Base-by-base conservation (phyloP, 768 basidiomycete genomes). In the Royoungia palumana region DNA sequence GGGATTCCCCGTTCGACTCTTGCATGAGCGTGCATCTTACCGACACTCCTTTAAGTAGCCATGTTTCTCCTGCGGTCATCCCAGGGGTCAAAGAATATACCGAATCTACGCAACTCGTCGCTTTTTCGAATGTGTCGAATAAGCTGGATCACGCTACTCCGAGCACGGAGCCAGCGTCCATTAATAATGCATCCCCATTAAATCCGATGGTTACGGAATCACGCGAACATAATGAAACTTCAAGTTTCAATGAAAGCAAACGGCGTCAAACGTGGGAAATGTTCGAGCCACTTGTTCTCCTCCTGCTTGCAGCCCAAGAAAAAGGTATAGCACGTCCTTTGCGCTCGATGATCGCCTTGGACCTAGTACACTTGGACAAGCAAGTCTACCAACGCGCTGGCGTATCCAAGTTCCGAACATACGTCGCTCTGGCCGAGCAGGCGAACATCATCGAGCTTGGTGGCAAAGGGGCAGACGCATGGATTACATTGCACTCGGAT, bases 291-390 rank as follows among this genome's bases (percentile, higher is more conserved):
- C 58, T 68, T 43, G 54, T 68, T 24, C 34, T 55, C 12, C 37
- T 45, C 46, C 44, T 68, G 27, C 44, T 66, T 16, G 54, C 49
- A 28, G 57, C 53, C 20, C 62, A 56, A 27, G 50, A 53, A 14
- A 66, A 62, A 6, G 75, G 75, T 5, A 48, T 61, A 22, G 0
- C 34, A 22, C 67, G 57, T 16, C 69, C 76, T 12, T 60, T 67
- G 5, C 74, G 77, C n/a, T 72, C 75, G 14, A 50, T 8, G 1
- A 49, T 81, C 17, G 74, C 71, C 5, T 0, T 56, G 13, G 65
- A 68, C 13, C 60, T 81, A 2, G 7, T 55, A n/a, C 41, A 58
- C 24, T 25, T 16, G 19, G 68, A 72, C 38, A 61, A 61, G 16
- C 38, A 53, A 21, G 36, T 55, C 24, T 69, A 70, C 46, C 35